A percentile compares a stretch with the other conserved stretches of the same genome.
Conservation (phyloP, 257 asterid species). For the Craterostigma plantagineum region DNA sequence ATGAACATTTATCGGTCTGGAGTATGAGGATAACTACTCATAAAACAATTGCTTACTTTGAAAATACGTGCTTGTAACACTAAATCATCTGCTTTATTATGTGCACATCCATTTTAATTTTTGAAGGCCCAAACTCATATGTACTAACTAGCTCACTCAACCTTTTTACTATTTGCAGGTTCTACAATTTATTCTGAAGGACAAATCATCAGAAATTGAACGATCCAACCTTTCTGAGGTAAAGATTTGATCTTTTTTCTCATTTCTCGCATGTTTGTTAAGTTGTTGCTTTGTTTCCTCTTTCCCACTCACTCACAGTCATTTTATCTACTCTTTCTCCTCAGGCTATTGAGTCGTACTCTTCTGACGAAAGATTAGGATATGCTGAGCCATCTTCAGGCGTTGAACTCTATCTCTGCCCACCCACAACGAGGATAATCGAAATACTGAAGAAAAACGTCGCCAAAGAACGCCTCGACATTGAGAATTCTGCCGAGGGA, state of each 20-base stretch:
- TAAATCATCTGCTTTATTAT: too few relatives aligned
- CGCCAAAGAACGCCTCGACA: conserved; percentile 18
- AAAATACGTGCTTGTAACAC: too few relatives aligned
- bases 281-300: too few relatives aligned
- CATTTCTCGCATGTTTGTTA: too few relatives aligned
- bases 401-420: conserved; percentile 77
- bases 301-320: too few relatives aligned
- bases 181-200: conserved; percentile 43
- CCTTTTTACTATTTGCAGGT: conserved; percentile 32
- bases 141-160: neutral
- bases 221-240: conserved; percentile 54
- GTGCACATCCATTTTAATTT: too few relatives aligned
- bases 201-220: conserved; percentile 29
- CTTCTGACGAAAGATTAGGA: conserved; percentile 63
- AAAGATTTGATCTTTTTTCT: neutral
- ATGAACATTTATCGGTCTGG: too few relatives aligned
- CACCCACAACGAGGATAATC: conserved; percentile 26
- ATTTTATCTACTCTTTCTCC: neutral
- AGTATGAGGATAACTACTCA: too few relatives aligned
- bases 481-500: conserved; percentile 25
- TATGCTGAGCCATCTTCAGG: conserved; percentile 76
- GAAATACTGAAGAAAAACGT: conserved; percentile 47
- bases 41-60: too few relatives aligned
- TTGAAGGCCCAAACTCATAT: neutral
- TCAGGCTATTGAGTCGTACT: conserved; percentile 61